Base-by-base conservation (phyloP, 2,329 filamentous ascomycete species). In the Colletotrichum sp. region DNA sequence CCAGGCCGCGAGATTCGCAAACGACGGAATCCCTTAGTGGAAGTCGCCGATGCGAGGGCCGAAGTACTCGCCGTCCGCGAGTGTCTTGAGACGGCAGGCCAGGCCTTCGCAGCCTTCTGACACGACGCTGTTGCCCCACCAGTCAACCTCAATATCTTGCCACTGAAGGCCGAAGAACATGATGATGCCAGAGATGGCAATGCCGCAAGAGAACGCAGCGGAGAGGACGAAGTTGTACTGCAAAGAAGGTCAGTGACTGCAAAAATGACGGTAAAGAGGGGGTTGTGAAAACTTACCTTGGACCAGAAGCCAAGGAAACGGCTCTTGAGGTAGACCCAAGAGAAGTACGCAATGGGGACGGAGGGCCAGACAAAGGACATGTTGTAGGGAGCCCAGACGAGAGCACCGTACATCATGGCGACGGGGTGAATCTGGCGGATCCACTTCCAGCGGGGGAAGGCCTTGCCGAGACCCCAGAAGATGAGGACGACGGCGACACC, bases 131-230 rank as follows among this genome's bases (percentile, higher is more conserved):
- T 87, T 88, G 3, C 87, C 87, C 87, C 87, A 89, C 87, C 87
- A 89, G 7, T 83, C 77, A 32, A 89, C 58, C 26, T 81, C 78
- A 2, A 84, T 77, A 5, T 81, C 79, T 2, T 79, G 80, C 77
- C 83, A 87, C 77, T 87, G 83, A 5, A 90, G 79, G 10, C 84
- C 83, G 77, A 90, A 90, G 81, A 89, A 87, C 61, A 88, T 86
- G 67, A 90, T 73, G 26, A 90, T 82, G 14, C 81, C 87, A 0
- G 87, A 81, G 56, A 90, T 81, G 21, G 88, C 87, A 24, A 90
- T 84, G 4, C 84, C 87, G 0, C 83, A 82, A 2, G 84, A 86
- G 69, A 88, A 85, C 1, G 87, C 83, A 0, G 87, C 86, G 2
- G 88, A 87, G 4, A 89, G 81, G 24, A 89, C 87, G 72, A 87